phyloP scores from a whole-genome alignment of 2,329 filamentous ascomycete genomes.

The Claviceps maximensis region DNA sequence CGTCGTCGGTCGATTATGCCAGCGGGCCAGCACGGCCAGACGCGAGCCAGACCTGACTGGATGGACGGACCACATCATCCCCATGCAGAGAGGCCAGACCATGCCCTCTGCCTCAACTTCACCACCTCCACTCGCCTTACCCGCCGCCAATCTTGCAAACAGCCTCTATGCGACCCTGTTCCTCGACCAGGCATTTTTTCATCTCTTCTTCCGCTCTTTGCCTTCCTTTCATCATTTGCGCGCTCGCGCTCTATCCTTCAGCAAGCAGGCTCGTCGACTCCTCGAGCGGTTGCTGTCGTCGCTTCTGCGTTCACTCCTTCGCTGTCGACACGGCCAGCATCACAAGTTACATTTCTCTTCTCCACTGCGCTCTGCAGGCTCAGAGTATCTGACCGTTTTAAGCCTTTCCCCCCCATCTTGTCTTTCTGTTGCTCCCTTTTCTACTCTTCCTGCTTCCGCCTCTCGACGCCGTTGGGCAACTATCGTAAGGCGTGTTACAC shows the following conservation, averaged over 20 bases:
- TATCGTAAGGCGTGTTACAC: neutral
- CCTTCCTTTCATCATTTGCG: neutral
- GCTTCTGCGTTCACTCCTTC: neutral
- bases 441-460: neutral
- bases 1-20: neutral
- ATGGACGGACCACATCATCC: neutral
- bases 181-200: neutral
- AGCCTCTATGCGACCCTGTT: neutral
- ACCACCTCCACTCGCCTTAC: neutral
- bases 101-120: neutral
- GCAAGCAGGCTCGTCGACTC: neutral
- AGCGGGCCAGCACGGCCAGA: neutral
- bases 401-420: neutral
- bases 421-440: neutral
- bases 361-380: constrained; percentile 1
- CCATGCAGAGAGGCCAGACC: neutral
- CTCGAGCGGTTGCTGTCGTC: neutral
- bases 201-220: neutral
- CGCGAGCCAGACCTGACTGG: neutral
- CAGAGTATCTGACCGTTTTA: neutral
- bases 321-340: neutral
- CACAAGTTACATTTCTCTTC: neutral
- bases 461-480: neutral
- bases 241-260: neutral
- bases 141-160: neutral